A percentile compares a stretch with the other conserved stretches of the same genome.
phyloP scores from a whole-genome alignment of 805 yeast genomes.

The Metschnikowia bowlesiae region DNA sequence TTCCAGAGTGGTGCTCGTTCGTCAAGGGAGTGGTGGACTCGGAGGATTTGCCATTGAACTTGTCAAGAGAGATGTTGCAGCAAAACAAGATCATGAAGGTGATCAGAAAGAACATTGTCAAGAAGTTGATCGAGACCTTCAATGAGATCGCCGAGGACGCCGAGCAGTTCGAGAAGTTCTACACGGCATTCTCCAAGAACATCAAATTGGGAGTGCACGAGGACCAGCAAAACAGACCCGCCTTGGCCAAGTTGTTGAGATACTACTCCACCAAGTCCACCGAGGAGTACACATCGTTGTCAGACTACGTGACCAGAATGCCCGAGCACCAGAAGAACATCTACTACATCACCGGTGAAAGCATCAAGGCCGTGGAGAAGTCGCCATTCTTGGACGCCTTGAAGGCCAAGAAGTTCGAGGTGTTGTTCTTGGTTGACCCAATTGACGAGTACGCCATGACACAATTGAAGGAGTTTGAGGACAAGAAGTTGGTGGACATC shows the following conservation, averaged over 20 bases:
- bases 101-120: conserved; percentile 97
- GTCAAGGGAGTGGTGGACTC: conserved; percentile 99
- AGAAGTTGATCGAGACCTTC: conserved; percentile 97
- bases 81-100: conserved; percentile 99
- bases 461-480: conserved; percentile 98
- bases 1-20: conserved; percentile 98
- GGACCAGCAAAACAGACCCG: conserved; percentile 94
- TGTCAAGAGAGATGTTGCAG: conserved; percentile 99
- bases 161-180: conserved; percentile 98
- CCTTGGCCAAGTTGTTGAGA: conserved; percentile 94
- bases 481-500: conserved; percentile 97
- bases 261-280: conserved; percentile 93
- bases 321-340: conserved; percentile 99
- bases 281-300: conserved; percentile 90
- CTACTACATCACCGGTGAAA: conserved; percentile 99
- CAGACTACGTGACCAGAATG: conserved; percentile 99
- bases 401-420: conserved; percentile 98
- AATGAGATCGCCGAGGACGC: conserved; percentile 98
- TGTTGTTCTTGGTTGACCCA: conserved; percentile 96
- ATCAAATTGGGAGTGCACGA: conserved; percentile 98
- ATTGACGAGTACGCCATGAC: conserved; percentile 99
- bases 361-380: conserved; percentile 94
- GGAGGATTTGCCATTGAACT: conserved; percentile 98
- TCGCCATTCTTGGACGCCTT: conserved; percentile 99
- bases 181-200: conserved; percentile 97